These are phyloP conservation scores for Infundibulicybe gibba DNA, from an alignment of 768 basidiomycete genomes.

Conservation along the genomic window DNA sequence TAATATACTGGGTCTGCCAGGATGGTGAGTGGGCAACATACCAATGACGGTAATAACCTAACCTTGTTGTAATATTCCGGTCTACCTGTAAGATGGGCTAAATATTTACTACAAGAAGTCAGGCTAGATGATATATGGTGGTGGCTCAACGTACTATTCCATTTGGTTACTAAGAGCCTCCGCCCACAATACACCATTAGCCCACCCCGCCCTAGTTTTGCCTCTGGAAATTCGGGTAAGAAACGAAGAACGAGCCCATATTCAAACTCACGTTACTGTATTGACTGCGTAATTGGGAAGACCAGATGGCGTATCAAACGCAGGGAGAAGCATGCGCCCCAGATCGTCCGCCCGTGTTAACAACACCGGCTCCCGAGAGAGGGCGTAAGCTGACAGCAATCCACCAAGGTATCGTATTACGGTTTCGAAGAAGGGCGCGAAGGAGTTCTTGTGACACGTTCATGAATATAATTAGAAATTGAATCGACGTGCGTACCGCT, in stretches of 20 bases:
- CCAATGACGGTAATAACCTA: neutral
- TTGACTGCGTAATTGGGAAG: constrained; percentile 70
- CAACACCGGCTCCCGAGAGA: constrained; percentile 61
- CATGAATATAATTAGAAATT: constrained; percentile 2
- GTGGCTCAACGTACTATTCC: constrained; percentile 41
- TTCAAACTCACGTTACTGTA: constrained; percentile 43
- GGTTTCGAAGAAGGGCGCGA: constrained; percentile 70
- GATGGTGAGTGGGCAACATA: constrained; percentile 8
- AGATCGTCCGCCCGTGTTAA: constrained; percentile 72
- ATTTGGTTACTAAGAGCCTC: constrained; percentile 57
- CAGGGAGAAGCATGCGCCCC: constrained; percentile 62
- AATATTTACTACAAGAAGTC: constrained; percentile 54
- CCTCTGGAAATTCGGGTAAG: constrained; percentile 24
- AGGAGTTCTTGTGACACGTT: constrained; percentile 15
- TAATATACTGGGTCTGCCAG: constrained; percentile 40
- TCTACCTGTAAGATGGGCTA: constrained; percentile 73
- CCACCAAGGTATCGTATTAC: constrained; percentile 86
- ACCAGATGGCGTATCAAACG: constrained; percentile 66
- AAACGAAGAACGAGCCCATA: neutral
- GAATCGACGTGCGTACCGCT: constrained; percentile 21
- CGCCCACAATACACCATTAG: constrained; percentile 29
- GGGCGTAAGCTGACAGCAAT: constrained; percentile 72
- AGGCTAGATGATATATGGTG: neutral
- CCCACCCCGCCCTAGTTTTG: constrained; percentile 27
- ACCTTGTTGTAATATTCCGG: constrained; percentile 53